phyloP scores from a whole-genome alignment of 768 basidiomycete species.

The Holtermannia corniformis region DNA sequence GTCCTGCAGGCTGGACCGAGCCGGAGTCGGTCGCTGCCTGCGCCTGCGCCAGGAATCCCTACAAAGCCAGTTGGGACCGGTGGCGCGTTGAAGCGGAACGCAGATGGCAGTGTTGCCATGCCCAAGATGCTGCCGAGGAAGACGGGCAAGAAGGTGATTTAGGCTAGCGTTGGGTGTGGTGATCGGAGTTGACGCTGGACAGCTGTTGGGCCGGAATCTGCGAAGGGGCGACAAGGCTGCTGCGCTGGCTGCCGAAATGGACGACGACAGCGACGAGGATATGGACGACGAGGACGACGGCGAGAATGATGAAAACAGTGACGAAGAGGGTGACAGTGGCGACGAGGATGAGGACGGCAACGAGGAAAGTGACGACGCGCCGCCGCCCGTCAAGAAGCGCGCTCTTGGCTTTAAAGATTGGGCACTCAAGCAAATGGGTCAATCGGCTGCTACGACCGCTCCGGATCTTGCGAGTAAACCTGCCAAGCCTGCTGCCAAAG shows the following conservation, averaged over 20 bases:
- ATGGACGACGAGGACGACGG: slow-evolving; percentile 21
- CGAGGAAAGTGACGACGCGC: slow-evolving; percentile 2
- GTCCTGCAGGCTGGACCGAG: slow-evolving; percentile 6
- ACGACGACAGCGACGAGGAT: slow-evolving; percentile 25
- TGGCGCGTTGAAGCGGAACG: slow-evolving; percentile 56
- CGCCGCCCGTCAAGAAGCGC: slow-evolving; percentile 26
- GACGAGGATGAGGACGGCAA: slow-evolving; percentile 23
- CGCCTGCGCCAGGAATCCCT: background rate
- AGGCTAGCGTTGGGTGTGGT: background rate
- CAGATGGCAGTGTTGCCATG: slow-evolving; percentile 53
- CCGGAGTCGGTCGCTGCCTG: slow-evolving; percentile 9
- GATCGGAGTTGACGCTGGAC: background rate
- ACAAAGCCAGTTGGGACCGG: slow-evolving; percentile 44
- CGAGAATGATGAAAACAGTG: slow-evolving; percentile 18
- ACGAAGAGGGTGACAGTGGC: slow-evolving; percentile 19
- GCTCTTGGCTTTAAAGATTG: slow-evolving; percentile 69
- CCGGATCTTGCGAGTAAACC: slow-evolving; percentile 27
- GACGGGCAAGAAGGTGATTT: slow-evolving; percentile 16
- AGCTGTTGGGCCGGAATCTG: slow-evolving; percentile 1
- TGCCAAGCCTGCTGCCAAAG: slow-evolving; percentile 22
- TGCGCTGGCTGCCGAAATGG: slow-evolving; percentile 7
- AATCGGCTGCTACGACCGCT: slow-evolving; percentile 30
- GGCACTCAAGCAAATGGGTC: slow-evolving; percentile 65
- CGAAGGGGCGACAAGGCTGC: slow-evolving; percentile 10
- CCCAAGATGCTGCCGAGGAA: slow-evolving; percentile 49